Evolutionary conservation across 2,329 filamentous ascomycete genomes (phyloP).

Genomic region (Ophiostoma novo-ulmi): DNA sequence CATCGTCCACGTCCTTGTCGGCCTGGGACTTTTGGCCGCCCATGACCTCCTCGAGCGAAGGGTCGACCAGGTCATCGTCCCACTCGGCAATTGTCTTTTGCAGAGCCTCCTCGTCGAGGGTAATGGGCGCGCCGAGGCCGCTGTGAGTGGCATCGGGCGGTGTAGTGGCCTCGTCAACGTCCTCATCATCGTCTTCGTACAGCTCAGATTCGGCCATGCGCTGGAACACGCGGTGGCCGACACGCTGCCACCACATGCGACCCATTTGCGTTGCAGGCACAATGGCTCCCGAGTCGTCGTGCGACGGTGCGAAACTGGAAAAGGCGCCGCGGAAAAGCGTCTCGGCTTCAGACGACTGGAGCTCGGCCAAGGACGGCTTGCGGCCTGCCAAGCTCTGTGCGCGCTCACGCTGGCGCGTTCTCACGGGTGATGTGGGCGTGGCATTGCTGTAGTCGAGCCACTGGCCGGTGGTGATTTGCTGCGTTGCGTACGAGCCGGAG

Average conservation of each 20-base stretch:
- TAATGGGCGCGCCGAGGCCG: neutral
- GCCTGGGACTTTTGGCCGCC: constrained; percentile 41
- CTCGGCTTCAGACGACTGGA: constrained; percentile 64
- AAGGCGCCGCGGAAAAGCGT: constrained; percentile 71
- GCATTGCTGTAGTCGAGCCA: constrained; percentile 68
- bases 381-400: constrained; percentile 61
- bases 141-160: constrained; percentile 23
- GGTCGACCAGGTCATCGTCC: constrained; percentile 55
- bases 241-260: constrained; percentile 71
- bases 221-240: constrained; percentile 61
- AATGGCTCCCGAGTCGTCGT: constrained; percentile 66
- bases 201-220: constrained; percentile 54
- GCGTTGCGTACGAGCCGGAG: constrained; percentile 59
- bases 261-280: constrained; percentile 63
- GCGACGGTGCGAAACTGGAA: constrained; percentile 72
- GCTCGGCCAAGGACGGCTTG: constrained; percentile 51
- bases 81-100: constrained; percentile 53
- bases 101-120: constrained; percentile 48
- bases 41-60: constrained; percentile 51
- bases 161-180: constrained; percentile 35
- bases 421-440: constrained; percentile 49
- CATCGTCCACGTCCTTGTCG: constrained; percentile 61
- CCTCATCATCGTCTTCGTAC: constrained; percentile 31
- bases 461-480: constrained; percentile 59
- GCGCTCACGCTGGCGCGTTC: constrained; percentile 64